A percentile compares a stretch with the other conserved stretches of the same genome.
These are phyloP conservation scores for Trichoderma asperelloides DNA, from an alignment of 495 filamentous ascomycete species.

Conservation along the genomic window DNA sequence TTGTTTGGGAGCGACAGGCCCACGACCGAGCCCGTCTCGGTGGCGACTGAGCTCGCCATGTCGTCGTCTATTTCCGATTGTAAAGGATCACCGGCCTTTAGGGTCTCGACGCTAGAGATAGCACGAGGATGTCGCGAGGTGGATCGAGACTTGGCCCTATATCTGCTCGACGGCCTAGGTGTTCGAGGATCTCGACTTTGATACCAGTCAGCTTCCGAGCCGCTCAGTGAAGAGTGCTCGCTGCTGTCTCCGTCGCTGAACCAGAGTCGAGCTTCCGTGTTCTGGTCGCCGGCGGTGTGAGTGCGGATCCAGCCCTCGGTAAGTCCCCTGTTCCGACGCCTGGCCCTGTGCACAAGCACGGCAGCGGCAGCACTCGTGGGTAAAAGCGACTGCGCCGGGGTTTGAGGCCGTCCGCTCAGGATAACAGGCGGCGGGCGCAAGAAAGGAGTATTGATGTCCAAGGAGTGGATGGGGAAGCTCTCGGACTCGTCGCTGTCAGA, in stretches of 20 bases:
- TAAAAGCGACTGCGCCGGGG: constrained; percentile 27
- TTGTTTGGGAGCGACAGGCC: constrained; percentile 13
- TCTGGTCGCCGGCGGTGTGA: constrained; percentile 52
- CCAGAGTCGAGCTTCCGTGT: constrained; percentile 61
- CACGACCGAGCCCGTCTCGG: constrained; percentile 23
- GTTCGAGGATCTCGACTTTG: constrained; percentile 29
- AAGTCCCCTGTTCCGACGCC: constrained; percentile 49
- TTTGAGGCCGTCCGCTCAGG: not conserved
- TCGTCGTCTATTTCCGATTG: constrained; percentile 20
- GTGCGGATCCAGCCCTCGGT: constrained; percentile 74
- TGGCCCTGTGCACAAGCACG: constrained; percentile 46
- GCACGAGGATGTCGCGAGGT: constrained; percentile 38
- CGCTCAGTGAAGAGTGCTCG: constrained; percentile 54
- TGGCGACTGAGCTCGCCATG: constrained; percentile 37
- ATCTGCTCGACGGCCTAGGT: constrained; percentile 28
- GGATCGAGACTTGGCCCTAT: constrained; percentile 29
- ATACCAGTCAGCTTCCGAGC: constrained; percentile 41
- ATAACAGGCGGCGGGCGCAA: constrained; percentile 33
- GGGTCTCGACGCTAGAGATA: constrained; percentile 52
- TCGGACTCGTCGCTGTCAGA: constrained; percentile 43
- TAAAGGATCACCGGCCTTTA: constrained; percentile 38
- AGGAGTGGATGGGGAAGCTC: constrained; percentile 43
- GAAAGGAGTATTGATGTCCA: constrained; percentile 44
- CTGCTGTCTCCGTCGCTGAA: constrained; percentile 64
- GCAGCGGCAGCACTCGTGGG: constrained; percentile 42